Percentiles rank a stretch among this genome's conserved stretches.
These are phyloP conservation scores for Tolypocladium inflatum DNA, from an alignment of 2,329 filamentous ascomycete species.

Conservation along the genomic window DNA sequence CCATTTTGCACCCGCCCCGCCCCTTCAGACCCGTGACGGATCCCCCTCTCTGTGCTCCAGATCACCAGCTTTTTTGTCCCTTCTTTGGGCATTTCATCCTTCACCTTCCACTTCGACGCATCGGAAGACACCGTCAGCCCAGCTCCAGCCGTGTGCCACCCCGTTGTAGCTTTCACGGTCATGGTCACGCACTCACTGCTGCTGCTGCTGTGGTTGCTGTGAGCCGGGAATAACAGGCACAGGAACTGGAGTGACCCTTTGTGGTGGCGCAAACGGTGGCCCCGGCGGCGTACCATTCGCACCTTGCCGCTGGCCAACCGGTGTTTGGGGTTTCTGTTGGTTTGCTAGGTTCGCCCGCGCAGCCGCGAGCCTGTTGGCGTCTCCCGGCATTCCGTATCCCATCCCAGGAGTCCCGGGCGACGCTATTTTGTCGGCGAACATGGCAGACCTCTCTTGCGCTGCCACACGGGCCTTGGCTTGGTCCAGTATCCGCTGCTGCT, in stretches of 20 bases:
- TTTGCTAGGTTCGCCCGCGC: slow-evolving; percentile 25
- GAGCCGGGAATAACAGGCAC: slow-evolving; percentile 31
- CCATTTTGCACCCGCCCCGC: neutral
- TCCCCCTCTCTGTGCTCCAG: neutral
- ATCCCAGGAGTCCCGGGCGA: slow-evolving; percentile 33
- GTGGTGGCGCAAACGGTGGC: slow-evolving; percentile 20
- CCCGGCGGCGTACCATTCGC: slow-evolving; percentile 24
- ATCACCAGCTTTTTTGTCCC: neutral
- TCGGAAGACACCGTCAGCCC: neutral
- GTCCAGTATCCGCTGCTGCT: slow-evolving; percentile 40
- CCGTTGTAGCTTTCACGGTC: neutral
- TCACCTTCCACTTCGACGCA: neutral
- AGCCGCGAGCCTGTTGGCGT: slow-evolving; percentile 20
- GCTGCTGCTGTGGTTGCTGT: slow-evolving; percentile 8
- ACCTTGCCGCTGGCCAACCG: slow-evolving; percentile 17
- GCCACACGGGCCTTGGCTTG: slow-evolving; percentile 39
- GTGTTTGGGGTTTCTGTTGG: slow-evolving; percentile 27
- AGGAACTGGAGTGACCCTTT: slow-evolving; percentile 35
- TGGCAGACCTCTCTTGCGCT: slow-evolving; percentile 31
- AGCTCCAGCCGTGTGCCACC: neutral
- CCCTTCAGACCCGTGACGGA: neutral
- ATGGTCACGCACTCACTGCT: neutral
- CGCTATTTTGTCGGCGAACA: slow-evolving; percentile 33
- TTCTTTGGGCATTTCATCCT: neutral
- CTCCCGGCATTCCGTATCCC: slow-evolving; percentile 25